Evolutionary conservation across 2,329 filamentous ascomycete genomes (phyloP), one percentile per base, ranked within the genome.

Genomic region (Corniculantispora saksenae): DNA sequence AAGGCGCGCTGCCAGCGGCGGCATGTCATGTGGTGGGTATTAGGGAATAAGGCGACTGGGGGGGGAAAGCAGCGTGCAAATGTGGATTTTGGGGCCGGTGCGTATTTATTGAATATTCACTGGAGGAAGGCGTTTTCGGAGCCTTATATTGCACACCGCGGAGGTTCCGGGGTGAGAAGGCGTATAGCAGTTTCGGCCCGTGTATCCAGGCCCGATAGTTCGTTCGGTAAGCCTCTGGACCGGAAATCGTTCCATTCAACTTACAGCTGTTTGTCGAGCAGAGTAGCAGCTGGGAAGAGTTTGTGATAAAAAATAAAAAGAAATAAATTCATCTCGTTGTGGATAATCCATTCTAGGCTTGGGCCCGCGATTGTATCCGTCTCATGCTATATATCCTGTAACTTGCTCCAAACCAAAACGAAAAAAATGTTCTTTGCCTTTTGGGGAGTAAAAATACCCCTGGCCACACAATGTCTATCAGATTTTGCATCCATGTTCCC

Each of bases 331-430:
- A 45, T 35, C 25, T 58, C 19, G 35, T 60, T 65, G 27, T 19
- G 27, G 53, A 53, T 32, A 32, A 54, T 55, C n/a, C 25, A 57
- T 47, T 60, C 29, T 38, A 50, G 57, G 63, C 63, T 56, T 65
- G 63, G 57, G 63, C 63, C 63, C 38, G 38, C n/a, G 40, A 61
- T 56, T 55, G 63, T 56, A 61, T 55, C 63, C 29, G 45, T 61
- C 57, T 56, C 40, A 65, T 65, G 50, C 56, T 50, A 53, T 65
- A 55, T 60, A 57, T 56, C 57, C 47, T 57, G 43, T 64, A 51
- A 50, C 53, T 27, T 56, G 61, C 32, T 58, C 29, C 15, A 45
- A 61, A 58, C 12, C 32, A 55, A 45, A 56, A 61, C 43, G 21
- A 54, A 51, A 54, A 50, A 43, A 55, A 62, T 56, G 51, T 21